These are phyloP conservation scores for Botrytis galanthina DNA, from an alignment of 2,329 filamentous ascomycete genomes.

Conservation along the genomic window DNA sequence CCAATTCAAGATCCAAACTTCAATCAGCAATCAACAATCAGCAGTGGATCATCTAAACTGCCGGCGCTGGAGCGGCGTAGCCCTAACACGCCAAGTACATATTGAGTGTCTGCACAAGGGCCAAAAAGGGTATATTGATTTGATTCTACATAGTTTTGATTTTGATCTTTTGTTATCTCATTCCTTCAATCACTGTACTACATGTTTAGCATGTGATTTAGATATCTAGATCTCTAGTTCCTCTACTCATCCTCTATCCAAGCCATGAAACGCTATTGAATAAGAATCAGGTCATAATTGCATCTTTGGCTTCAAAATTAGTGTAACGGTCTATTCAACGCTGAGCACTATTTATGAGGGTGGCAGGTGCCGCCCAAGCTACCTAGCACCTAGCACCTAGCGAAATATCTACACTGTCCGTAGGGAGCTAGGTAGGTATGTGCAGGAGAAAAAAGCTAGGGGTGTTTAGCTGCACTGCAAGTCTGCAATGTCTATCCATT, in stretches of 20 bases:
- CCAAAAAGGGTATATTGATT: background rate
- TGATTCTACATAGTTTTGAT: background rate
- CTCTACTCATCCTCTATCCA: background rate
- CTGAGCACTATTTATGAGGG: background rate
- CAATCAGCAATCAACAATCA: background rate
- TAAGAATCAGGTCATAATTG: background rate
- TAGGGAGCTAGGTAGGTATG: too few relatives aligned
- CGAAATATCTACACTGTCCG: too few relatives aligned
- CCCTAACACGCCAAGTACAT: background rate
- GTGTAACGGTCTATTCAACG: slow-evolving; percentile 7
- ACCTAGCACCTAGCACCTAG: background rate
- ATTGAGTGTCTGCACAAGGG: background rate
- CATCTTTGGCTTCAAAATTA: background rate
- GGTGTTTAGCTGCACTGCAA: background rate
- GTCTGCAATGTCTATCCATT: background rate
- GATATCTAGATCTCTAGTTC: background rate
- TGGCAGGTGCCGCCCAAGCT: background rate
- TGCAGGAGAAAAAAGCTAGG: background rate
- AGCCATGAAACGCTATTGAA: background rate
- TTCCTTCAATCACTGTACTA: background rate
- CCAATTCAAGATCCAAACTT: background rate
- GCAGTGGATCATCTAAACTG: background rate
- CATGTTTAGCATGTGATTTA: background rate
- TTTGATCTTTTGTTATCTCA: background rate
- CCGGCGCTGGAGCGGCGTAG: background rate